These are phyloP conservation scores for Casuarina cunninghamiana DNA, from an alignment of 306 rosid genomes.

Conservation along the genomic window DNA sequence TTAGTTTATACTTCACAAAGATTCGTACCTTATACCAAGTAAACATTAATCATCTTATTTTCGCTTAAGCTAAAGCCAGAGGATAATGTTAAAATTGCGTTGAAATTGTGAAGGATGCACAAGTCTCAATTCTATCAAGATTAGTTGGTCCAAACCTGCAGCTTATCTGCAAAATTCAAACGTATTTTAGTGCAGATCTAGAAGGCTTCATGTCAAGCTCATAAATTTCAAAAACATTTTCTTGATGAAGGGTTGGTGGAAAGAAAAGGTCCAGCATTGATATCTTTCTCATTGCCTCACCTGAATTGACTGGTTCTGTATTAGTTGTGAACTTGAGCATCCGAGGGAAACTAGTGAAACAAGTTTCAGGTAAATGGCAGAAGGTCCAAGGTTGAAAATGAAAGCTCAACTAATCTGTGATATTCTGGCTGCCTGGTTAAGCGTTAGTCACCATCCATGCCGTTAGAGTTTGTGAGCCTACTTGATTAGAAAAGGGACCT, in stretches of 20 bases:
- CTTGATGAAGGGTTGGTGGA: background rate
- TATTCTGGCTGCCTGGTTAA: background rate
- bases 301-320: background rate
- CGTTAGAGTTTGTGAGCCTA: background rate
- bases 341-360: background rate
- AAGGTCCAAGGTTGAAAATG: conserved; percentile 20
- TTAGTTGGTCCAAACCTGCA: background rate
- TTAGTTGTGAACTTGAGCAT: too few species aligned
- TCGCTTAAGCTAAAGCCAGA: too few species aligned
- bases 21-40: background rate
- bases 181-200: background rate
- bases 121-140: background rate
- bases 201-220: background rate
- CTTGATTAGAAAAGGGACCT: background rate
- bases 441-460: background rate
- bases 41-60: too few species aligned
- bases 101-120: background rate
- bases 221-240: background rate
- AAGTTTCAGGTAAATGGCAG: background rate
- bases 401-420: background rate
- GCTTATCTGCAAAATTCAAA: background rate
- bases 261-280: background rate
- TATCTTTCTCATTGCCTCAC: background rate
- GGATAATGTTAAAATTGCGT: background rate
- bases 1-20: background rate